A percentile compares a stretch with the other conserved stretches of the same genome.
phyloP scores from a whole-genome alignment of 352 stramenopile genomes.

The Pythium utonaiense region DNA sequence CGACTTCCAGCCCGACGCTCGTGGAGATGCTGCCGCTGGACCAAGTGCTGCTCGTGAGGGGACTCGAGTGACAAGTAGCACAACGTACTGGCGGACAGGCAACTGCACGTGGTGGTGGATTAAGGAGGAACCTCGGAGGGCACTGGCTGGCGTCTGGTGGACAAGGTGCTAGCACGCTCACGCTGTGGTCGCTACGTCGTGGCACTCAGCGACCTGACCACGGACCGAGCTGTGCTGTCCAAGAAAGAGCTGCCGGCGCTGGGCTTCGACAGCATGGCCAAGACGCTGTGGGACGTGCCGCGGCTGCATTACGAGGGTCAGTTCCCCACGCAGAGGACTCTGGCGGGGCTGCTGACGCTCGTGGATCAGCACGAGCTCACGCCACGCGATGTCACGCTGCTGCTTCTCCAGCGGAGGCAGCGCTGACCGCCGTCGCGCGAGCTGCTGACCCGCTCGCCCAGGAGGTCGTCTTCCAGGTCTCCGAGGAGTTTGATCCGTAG shows the following conservation, averaged over 20 bases:
- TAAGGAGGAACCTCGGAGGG: conserved; percentile 18
- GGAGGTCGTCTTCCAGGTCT: conserved; percentile 68
- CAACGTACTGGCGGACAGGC: conserved; percentile 21
- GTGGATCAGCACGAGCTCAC: conserved; percentile 36
- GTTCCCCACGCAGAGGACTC: conserved; percentile 30
- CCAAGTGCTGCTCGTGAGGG: conserved; percentile 26
- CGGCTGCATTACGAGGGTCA: conserved; percentile 25
- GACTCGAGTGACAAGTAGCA: conserved; percentile 38
- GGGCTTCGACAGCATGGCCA: conserved; percentile 24
- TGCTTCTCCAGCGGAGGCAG: conserved; percentile 55
- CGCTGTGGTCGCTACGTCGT: conserved; percentile 21
- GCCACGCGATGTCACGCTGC: conserved; percentile 53
- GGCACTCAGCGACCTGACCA: conserved; percentile 22
- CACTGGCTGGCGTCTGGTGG: conserved; percentile 23
- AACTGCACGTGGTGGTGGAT: conserved; percentile 37
- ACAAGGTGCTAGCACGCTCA: conserved; percentile 13
- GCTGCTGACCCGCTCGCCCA: conserved; percentile 49
- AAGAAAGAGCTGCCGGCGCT: conserved; percentile 26
- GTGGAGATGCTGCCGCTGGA: conserved; percentile 36
- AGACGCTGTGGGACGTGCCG: conserved; percentile 24
- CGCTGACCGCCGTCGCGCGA: conserved; percentile 47
- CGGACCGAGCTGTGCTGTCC: conserved; percentile 17
- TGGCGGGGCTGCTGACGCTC: conserved; percentile 38
- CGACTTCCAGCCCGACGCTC: conserved; percentile 37
- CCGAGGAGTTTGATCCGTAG: not conserved